phyloP scores from a whole-genome alignment of 768 basidiomycete genomes.

The Calocera cornea region DNA sequence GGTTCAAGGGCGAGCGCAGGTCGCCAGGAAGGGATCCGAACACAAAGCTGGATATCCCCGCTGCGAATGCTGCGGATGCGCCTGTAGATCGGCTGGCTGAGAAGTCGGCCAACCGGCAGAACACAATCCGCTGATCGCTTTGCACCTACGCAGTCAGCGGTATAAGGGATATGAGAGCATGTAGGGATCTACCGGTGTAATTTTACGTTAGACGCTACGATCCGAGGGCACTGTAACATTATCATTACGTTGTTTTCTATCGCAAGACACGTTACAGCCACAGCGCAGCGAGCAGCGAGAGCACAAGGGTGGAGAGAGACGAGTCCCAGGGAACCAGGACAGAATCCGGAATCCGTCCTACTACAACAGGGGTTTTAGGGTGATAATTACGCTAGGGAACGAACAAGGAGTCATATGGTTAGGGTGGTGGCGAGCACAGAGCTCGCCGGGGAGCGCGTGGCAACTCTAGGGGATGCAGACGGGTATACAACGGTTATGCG shows the following conservation, averaged over 20 bases:
- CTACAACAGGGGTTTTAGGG: neutral
- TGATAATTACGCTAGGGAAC: neutral
- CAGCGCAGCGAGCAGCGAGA: neutral
- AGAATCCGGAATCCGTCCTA: neutral
- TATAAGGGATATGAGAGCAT: neutral
- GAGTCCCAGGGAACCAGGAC: neutral
- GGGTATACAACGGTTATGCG: neutral
- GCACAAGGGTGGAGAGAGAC: neutral
- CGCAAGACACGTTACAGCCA: neutral
- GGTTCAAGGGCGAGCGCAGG: conserved; percentile 64
- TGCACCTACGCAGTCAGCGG: neutral
- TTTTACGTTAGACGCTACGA: conserved; percentile 12
- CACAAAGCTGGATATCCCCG: conserved; percentile 56
- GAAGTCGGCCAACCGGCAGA: conserved; percentile 24
- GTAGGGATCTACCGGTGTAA: too few species aligned
- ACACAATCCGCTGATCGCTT: conserved; percentile 20
- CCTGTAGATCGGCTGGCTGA: conserved; percentile 24
- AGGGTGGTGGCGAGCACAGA: neutral
- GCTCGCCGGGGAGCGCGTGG: neutral
- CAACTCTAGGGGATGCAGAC: neutral
- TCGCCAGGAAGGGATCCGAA: conserved; percentile 43
- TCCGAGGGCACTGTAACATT: conserved; percentile 12
- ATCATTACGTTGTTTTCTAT: neutral
- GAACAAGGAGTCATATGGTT: neutral
- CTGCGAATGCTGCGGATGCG: conserved; percentile 69